Conservation (phyloP, 2,329 filamentous ascomycete species). For the Cadophora luteo-olivacea region DNA sequence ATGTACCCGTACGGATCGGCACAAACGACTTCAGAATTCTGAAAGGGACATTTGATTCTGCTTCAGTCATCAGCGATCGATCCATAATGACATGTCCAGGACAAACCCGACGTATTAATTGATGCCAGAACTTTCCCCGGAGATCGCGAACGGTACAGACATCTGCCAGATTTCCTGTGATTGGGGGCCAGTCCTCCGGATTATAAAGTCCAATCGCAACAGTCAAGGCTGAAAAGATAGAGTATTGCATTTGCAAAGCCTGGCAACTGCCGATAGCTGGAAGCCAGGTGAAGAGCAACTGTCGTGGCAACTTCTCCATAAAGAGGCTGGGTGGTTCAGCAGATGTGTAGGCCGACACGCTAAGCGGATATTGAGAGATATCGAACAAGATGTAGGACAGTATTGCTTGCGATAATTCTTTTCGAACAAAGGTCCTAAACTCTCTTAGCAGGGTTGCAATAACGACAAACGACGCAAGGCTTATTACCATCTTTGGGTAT, state of each 20-base stretch:
- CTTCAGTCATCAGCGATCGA: background rate
- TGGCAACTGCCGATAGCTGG: slow-evolving; percentile 18
- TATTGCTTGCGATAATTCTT: slow-evolving; percentile 9
- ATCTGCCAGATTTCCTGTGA: slow-evolving; percentile 25
- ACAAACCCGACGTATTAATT: slow-evolving; percentile 21
- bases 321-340: slow-evolving; percentile 19
- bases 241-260: slow-evolving; percentile 26
- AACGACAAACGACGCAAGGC: background rate
- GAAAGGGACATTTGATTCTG: slow-evolving; percentile 27
- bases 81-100: background rate
- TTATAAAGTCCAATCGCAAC: slow-evolving; percentile 20
- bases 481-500: slow-evolving; percentile 20
- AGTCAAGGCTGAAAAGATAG: slow-evolving; percentile 7
- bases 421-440: slow-evolving; percentile 20
- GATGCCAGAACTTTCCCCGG: slow-evolving; percentile 33
- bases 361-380: slow-evolving; percentile 18
- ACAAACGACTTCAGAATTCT: slow-evolving; percentile 21
- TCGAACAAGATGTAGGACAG: slow-evolving; percentile 26
- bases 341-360: slow-evolving; percentile 12
- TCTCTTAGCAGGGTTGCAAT: background rate
- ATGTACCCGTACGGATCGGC: slow-evolving; percentile 23
- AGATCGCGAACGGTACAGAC: slow-evolving; percentile 25
- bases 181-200: slow-evolving; percentile 27
- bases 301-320: slow-evolving; percentile 15
- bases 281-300: slow-evolving; percentile 22